Evolutionary conservation across 768 basidiomycete species (phyloP).

Genomic region (Phallus indusiatus): DNA sequence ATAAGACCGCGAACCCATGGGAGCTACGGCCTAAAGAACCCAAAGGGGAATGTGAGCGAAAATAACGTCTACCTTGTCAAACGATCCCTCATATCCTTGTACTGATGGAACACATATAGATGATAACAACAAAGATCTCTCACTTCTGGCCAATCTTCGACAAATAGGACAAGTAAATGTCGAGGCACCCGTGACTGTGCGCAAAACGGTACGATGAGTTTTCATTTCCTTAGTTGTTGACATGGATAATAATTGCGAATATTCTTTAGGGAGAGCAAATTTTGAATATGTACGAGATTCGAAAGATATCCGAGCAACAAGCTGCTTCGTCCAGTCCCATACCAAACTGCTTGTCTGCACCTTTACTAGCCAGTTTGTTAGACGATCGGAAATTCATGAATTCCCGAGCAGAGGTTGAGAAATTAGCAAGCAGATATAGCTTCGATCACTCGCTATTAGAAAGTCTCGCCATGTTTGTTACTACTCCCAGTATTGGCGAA

Average conservation of each 20-base stretch:
- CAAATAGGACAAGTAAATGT: constrained; percentile 61
- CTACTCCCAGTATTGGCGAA: constrained; percentile 50
- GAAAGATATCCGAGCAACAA: constrained; percentile 46
- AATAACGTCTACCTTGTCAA: neutral
- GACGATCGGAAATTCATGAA: constrained; percentile 48
- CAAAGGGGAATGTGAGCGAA: too few species aligned
- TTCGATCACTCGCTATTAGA: constrained; percentile 46
- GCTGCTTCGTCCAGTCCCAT: constrained; percentile 31
- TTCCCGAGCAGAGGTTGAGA: constrained; percentile 32
- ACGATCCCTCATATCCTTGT: neutral
- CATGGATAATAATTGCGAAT: too few species aligned
- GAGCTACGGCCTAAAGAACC: too few species aligned
- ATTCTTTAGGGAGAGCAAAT: constrained; percentile 21
- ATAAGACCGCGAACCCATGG: too few species aligned
- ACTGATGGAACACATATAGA: constrained; percentile 34
- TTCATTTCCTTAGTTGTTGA: too few species aligned
- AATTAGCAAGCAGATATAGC: constrained; percentile 44
- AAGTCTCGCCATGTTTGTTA: constrained; percentile 46
- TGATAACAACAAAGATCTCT: constrained; percentile 59
- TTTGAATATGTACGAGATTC: constrained; percentile 42
- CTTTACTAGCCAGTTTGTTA: constrained; percentile 45
- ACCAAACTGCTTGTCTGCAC: constrained; percentile 47
- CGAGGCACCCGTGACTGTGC: constrained; percentile 49
- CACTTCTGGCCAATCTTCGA: constrained; percentile 56
- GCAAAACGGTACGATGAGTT: constrained; percentile 27